Evolutionary conservation across 2,329 filamentous ascomycete genomes (phyloP), one percentile per base, ranked within the genome.

Genomic region (Alternaria tenuissima): DNA sequence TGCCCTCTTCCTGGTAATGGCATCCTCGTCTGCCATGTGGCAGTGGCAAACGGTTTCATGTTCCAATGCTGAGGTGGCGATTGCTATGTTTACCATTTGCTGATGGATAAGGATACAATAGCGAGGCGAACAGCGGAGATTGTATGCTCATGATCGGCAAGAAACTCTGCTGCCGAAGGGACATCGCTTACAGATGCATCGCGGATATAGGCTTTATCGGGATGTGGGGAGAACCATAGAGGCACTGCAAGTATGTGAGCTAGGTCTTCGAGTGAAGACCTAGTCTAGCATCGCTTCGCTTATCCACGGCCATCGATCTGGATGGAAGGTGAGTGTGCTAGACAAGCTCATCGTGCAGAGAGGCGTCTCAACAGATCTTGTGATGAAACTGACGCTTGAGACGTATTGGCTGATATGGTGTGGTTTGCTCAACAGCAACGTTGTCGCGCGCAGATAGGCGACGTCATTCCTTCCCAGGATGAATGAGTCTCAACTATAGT

Each of bases 11-110:
- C 28, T 34, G n/a, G 43, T 38, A 53, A 4, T 43, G 16, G 18
- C 47, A 56, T 57, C 39, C 53, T 46, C 38, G 56, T 42, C 30
- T 36, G 48, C 60, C 57, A 54, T 59, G 54, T 61, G 63, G 54
- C 48, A 57, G 47, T 61, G 54, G 60, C 60, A 52, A 52, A 55
- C 32, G 12, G 24, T 43, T 38, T 42, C 49, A 46, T 30, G 43
- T 53, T 46, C 49, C 30, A 7, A 20, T 39, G 34, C 51, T 42
- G 30, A 52, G 46, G 51, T 48, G 55, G 51, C 55, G 47, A 55
- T 36, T 55, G 32, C 55, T 55, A 62, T 54, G 28, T 53, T 54
- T 52, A 38, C 36, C 24, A 26, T 20, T 30, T 44, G 38, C 16
- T 56, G 41, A 42, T 41, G 52, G n/a, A 16, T 5, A 48, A 41